Evolutionary conservation across 2,329 filamentous ascomycete genomes (phyloP), one percentile per base, ranked within the genome.

Genomic region (Xylaria sp.): DNA sequence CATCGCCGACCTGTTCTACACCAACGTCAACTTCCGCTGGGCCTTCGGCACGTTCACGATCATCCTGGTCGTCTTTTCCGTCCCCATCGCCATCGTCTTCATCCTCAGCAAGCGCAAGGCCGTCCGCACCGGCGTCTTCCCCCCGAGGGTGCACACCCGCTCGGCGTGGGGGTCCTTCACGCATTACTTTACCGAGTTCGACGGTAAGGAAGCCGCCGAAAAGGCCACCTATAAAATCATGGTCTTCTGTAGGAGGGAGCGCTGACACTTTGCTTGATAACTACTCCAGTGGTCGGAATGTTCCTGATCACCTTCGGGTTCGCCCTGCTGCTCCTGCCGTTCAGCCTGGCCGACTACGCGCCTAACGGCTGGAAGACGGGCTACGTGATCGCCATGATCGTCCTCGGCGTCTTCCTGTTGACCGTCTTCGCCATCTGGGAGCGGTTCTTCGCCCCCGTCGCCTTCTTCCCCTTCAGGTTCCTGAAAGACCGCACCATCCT

Each of bases 21-120:
- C 63, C 1, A 50, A 73, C n/a, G 55, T 68, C 48, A 73, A 72
- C 62, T 78, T 73, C 62, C 69, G 74, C 21, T 78, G 76, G 76
- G 75, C 74, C 0, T 88, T 86, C 62, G 86, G 85, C 19, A 78
- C 80, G 50, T 89, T 86, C 68, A 75, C 78, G 51, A 85, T 89
- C 63, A 82, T 89, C 54, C 64, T 85, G 13, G 78, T 84, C 4
- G 76, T 78, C 16, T 79, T 74, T 52, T 69, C 67, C 29, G 53
- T 73, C 4, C 76, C 75, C 2, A 66, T 74, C 4, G 60, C 68
- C 16, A 42, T 64, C 9, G 63, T 75, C 48, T 70, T 77, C 44
- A 59, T 71, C 29, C 46, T 68, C 44, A 67, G 67, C 39, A 69
- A 75, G 65, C 71, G 74, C 29, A 84, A 79, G 66, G 81, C 81